Conservation (phyloP, 768 basidiomycete species). For the Chalciporus piperatus region DNA sequence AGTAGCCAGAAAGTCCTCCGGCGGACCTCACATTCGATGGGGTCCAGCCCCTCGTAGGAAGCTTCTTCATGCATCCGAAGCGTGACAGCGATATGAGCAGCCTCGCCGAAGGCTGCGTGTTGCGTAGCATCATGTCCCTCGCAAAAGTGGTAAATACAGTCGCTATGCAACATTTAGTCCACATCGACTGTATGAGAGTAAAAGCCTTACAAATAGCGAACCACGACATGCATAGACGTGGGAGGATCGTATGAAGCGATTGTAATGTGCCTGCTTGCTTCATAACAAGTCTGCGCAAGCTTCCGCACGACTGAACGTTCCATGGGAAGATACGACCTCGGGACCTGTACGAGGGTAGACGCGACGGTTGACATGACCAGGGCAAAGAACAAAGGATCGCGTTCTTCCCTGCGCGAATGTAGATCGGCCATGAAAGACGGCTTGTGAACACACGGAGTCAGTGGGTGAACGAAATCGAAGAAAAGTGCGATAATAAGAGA, state of each 20-base stretch:
- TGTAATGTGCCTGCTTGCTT: conserved; percentile 79
- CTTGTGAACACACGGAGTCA: conserved; percentile 89
- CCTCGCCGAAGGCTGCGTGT: conserved; percentile 85
- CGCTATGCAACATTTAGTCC: conserved; percentile 40
- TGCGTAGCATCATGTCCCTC: conserved; percentile 86
- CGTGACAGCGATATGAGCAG: conserved; percentile 78
- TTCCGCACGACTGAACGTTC: conserved; percentile 81
- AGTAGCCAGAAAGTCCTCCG: conserved; percentile 86
- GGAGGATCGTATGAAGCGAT: conserved; percentile 82
- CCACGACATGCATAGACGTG: conserved; percentile 79
- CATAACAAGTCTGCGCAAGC: conserved; percentile 76
- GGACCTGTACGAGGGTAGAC: conserved; percentile 84
- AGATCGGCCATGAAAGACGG: conserved; percentile 93
- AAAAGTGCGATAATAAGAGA: conserved; percentile 82
- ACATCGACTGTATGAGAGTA: background rate
- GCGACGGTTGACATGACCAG: conserved; percentile 88
- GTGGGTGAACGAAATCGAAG: conserved; percentile 91
- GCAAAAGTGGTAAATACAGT: conserved; percentile 85
- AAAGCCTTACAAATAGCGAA: conserved; percentile 78
- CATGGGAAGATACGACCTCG: conserved; percentile 85
- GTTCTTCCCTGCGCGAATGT: conserved; percentile 73
- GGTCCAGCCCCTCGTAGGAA: conserved; percentile 77
- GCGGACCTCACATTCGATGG: conserved; percentile 86
- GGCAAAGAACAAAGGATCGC: conserved; percentile 87
- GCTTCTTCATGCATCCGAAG: conserved; percentile 85